These are phyloP conservation scores for Heterobasidion irregulare DNA, from an alignment of 1,284 basidiomycete genomes.

Conservation along the genomic window DNA sequence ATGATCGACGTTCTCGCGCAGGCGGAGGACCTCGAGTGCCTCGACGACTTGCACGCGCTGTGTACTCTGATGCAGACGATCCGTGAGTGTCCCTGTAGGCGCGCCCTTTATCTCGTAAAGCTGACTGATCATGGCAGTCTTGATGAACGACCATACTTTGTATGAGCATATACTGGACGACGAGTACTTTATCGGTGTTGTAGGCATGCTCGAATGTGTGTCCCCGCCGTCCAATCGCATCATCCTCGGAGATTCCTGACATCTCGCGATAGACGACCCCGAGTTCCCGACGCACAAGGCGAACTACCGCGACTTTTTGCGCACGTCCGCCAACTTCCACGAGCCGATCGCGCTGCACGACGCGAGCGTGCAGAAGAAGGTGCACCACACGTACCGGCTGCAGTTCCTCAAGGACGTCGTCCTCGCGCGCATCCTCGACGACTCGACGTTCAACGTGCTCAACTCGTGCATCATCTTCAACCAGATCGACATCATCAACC, in stretches of 20 bases:
- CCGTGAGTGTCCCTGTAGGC: slow-evolving; percentile 44
- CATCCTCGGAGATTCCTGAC: slow-evolving; percentile 5
- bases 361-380: slow-evolving; percentile 69
- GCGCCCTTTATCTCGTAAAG: not conserved
- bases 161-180: slow-evolving; percentile 96
- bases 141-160: slow-evolving; percentile 91
- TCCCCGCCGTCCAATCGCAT: slow-evolving; percentile 4
- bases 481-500: slow-evolving; percentile 94
- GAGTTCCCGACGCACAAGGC: slow-evolving; percentile 95
- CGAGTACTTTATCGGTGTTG: slow-evolving; percentile 86
- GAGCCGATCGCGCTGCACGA: slow-evolving; percentile 82
- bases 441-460: slow-evolving; percentile 94
- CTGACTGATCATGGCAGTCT: slow-evolving; percentile 41
- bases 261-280: slow-evolving; percentile 71
- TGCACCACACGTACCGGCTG: slow-evolving; percentile 94
- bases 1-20: slow-evolving; percentile 79
- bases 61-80: slow-evolving; percentile 95
- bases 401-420: slow-evolving; percentile 98
- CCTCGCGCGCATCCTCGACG: slow-evolving; percentile 88
- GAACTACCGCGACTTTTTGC: slow-evolving; percentile 90
- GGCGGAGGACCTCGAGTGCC: slow-evolving; percentile 88
- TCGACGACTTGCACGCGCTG: slow-evolving; percentile 84
- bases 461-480: slow-evolving; percentile 98
- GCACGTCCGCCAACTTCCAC: slow-evolving; percentile 75
- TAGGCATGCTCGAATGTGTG: slow-evolving; percentile 95